Base-by-base conservation (phyloP, 2,329 filamentous ascomycete genomes). In the Penicillium sp. region DNA sequence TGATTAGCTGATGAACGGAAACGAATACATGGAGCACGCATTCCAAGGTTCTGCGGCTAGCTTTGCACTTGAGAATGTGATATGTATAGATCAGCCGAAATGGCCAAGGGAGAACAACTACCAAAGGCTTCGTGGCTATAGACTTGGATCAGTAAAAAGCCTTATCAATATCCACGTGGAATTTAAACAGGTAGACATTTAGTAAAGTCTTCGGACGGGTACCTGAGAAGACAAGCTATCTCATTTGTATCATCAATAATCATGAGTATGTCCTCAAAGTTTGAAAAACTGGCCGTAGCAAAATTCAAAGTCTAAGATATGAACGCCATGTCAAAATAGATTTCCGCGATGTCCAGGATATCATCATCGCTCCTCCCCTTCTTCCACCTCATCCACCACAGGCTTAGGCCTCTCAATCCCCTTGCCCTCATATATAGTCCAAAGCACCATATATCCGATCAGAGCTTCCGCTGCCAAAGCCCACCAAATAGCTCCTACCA, bases 351-450 rank as follows among this genome's bases (percentile, higher is more conserved):
- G n/a, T 22, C 19, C 39, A 22, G 4, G 3, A 13, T 22, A 14
- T 4, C 16, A 50, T 27, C 50, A 35, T 35, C 48, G 19, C 42
- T 29, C 33, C 21, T 59, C 60, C 3, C 31, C 31, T 53, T 59
- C 51, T 56, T 10, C 26, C 16, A 61, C 59, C 11, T 62, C 66
- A 19, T 65, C 57, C 10, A 42, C 55, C 14, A 39, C 37, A n/a
- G 53, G 49, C 33, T 65, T 68, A 48, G 56, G 67, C 31, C 56
- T 81, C 71, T 87, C 85, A 69, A 87, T 85, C 2, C 86, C 86
- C 58, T 76, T 82, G 0, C 87, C 87, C 65, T 90, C 87, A 37
- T 84, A 78, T n/a, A 90, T 84, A 55, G 81, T 80, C 72, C 85
- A 82, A 2, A 84, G 81, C 11, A 85, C 79, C 3, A 80, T 68